These are phyloP conservation scores for Pulveroboletus frians DNA, from an alignment of 768 basidiomycete species.

Conservation along the genomic window DNA sequence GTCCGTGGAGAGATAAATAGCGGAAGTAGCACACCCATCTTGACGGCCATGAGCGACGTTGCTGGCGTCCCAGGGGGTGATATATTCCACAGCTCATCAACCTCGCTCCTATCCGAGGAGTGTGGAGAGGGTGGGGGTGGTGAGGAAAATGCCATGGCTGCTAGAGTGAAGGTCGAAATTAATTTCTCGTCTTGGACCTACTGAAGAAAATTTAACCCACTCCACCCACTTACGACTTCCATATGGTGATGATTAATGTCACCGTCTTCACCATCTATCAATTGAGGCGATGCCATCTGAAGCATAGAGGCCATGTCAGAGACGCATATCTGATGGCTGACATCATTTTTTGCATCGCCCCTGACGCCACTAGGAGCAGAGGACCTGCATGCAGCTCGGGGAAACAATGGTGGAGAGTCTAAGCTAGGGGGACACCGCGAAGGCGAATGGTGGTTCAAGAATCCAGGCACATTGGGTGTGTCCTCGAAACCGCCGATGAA, in stretches of 20 bases:
- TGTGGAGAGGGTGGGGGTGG: constrained; percentile 32
- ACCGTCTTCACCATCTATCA: constrained; percentile 37
- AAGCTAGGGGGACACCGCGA: constrained; percentile 20
- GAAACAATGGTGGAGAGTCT: constrained; percentile 44
- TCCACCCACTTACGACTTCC: constrained; percentile 59
- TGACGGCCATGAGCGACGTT: constrained; percentile 38
- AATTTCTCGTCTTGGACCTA: neutral
- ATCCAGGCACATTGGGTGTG: constrained; percentile 21
- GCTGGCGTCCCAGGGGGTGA: constrained; percentile 44
- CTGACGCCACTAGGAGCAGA: neutral
- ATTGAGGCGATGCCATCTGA: constrained; percentile 16
- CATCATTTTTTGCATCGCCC: neutral
- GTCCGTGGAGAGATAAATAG: neutral
- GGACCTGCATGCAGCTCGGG: constrained; percentile 22
- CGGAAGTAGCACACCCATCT: constrained; percentile 41
- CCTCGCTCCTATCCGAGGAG: constrained; percentile 39
- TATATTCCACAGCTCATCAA: constrained; percentile 48
- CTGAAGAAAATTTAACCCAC: constrained; percentile 35
- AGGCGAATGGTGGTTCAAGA: constrained; percentile 31
- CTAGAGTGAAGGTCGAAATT: constrained; percentile 13
- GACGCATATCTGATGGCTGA: constrained; percentile 13
- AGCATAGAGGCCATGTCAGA: constrained; percentile 28
- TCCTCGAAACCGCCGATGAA: constrained; percentile 6
- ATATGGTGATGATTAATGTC: constrained; percentile 49
- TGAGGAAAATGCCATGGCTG: constrained; percentile 38